Percentiles rank a stretch among this genome's conserved stretches.
Evolutionary conservation across 2,329 filamentous ascomycete genomes (phyloP).

Genomic region (Talaromyces rugulosus): DNA sequence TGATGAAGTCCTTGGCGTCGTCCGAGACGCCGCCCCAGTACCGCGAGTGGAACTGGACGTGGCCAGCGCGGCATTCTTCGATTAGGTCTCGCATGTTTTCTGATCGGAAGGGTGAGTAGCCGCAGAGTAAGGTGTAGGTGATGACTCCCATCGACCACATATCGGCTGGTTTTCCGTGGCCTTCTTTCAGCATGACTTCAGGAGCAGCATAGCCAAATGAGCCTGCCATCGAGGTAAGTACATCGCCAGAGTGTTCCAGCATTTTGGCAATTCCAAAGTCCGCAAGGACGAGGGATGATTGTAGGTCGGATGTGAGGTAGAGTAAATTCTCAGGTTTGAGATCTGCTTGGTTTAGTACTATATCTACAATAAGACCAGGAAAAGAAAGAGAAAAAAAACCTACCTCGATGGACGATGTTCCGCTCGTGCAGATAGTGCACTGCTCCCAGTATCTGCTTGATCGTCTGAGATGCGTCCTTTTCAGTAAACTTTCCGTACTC

Average conservation of each 20-base stretch:
- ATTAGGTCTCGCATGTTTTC: conserved; percentile 91
- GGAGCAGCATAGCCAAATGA: conserved; percentile 97
- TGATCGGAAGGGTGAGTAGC: conserved; percentile 95
- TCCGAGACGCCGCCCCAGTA: conserved; percentile 98
- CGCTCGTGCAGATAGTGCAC: conserved; percentile 93
- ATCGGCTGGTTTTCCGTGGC: conserved; percentile 96
- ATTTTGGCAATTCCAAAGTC: conserved; percentile 99
- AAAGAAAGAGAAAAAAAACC: conserved; percentile 13
- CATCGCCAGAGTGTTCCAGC: conserved; percentile 83
- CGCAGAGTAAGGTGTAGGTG: conserved; percentile 95
- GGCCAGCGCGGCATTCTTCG: conserved; percentile 80
- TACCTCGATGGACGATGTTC: conserved; percentile 93
- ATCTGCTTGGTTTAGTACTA: conserved; percentile 52
- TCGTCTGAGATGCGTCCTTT: conserved; percentile 94
- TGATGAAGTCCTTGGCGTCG: conserved; percentile 93
- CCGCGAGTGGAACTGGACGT: conserved; percentile 90
- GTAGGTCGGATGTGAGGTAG: conserved; percentile 72
- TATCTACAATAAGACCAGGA: not conserved
- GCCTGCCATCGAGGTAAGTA: conserved; percentile 96
- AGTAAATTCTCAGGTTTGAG: conserved; percentile 97
- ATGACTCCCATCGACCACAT: conserved; percentile 99
- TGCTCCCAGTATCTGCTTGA: conserved; percentile 86
- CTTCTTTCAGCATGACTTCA: conserved; percentile 96
- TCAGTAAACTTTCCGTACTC: conserved; percentile 98
- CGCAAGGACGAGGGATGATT: conserved; percentile 86